Percentiles rank a stretch among this genome's conserved stretches.
phyloP scores from a whole-genome alignment of 805 yeast genomes.

The Pichia nakasei region DNA sequence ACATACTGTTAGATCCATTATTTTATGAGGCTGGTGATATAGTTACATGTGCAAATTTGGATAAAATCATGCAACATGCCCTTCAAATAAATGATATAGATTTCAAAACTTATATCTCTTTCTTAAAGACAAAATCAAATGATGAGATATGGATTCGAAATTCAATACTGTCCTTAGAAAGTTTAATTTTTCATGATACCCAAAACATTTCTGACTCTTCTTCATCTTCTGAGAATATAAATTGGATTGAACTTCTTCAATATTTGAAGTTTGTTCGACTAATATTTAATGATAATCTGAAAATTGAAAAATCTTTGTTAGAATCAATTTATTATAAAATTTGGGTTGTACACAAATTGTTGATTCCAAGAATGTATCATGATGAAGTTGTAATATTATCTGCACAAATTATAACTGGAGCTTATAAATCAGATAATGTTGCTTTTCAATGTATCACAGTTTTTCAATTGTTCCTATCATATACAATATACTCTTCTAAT shows the following conservation, averaged over 20 bases:
- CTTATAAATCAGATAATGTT: neutral
- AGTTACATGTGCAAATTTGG: slow-evolving; percentile 1
- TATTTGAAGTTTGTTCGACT: neutral
- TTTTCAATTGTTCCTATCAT: neutral
- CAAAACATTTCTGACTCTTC: neutral
- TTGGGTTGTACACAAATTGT: neutral
- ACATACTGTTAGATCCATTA: neutral
- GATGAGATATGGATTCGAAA: slow-evolving; percentile 2
- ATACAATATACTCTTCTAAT: neutral
- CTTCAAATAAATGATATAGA: neutral
- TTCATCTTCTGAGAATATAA: neutral
- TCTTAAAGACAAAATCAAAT: neutral
- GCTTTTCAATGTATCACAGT: slow-evolving; percentile 1
- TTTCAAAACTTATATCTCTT: neutral
- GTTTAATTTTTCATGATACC: neutral
- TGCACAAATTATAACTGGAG: neutral
- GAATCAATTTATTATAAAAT: neutral
- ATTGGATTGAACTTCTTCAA: neutral
- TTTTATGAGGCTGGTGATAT: neutral
- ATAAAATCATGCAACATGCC: neutral
- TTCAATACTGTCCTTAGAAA: slow-evolving; percentile 2
- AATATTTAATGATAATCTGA: neutral
- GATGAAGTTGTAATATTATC: neutral
- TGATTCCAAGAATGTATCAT: neutral
- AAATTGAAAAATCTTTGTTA: neutral